Evolutionary conservation across 768 basidiomycete species (phyloP), one percentile per base, ranked within the genome.

Genomic region (Amanita thiersii): DNA sequence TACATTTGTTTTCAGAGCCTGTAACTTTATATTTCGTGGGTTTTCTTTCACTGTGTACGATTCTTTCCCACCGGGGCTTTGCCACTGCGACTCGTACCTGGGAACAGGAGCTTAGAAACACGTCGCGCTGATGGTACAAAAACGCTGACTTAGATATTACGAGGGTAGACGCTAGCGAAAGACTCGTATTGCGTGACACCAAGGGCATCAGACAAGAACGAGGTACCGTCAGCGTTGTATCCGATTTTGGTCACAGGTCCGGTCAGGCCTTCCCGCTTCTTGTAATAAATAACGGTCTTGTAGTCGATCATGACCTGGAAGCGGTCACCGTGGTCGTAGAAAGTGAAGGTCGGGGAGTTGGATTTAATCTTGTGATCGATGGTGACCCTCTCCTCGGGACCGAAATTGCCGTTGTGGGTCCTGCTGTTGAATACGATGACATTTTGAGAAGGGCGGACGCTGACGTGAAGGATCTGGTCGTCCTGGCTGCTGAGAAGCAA

Each of bases 221-320:
- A 28, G n/a, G 6, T n/a, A n/a, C 26, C 26, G n/a, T 28, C 26
- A 7, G 26, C 26, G 7, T 7, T n/a, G 26, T 28, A 28, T n/a
- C 26, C 26, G n/a, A 28, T n/a, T 28, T n/a, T 7, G 7, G 26
- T 28, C 26, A 28, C 26, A 7, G 26, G 26, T n/a, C 26, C 26
- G 26, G 6, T n/a, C 26, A 28, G n/a, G n/a, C 26, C 26, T n/a
- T 28, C 7, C 25, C 34, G 21, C 36, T 44, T 44, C 12, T 44
- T 37, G 19, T 37, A 44, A 19, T 44, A 29, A 25, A 26, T 23
- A 10, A 18, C 36, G 9, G 43, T 44, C 2, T 8, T 18, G 25
- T 44, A 37, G 34, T 44, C 43, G 43, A 44, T 25, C 14, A 37
- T 18, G 34, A 44, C 25, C 25, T 44, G 36, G 35, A 9, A 44